Evolutionary conservation across 345 rosid genomes (phyloP), one percentile per base, ranked within the genome.

Genomic region (Raphanus raphanistrum): DNA sequence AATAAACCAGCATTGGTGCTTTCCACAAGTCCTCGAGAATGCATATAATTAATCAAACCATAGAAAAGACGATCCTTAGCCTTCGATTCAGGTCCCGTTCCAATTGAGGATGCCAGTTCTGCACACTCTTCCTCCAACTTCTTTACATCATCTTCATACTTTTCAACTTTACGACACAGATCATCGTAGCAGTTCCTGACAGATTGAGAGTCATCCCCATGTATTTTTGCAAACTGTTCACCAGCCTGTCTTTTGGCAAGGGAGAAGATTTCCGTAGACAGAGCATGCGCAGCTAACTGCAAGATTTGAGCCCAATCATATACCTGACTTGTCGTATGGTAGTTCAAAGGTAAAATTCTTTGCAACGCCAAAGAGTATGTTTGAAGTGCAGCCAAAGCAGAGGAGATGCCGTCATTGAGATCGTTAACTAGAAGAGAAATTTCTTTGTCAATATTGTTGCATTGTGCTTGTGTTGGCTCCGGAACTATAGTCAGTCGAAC

Each of bases 401-500:
- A 85, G 60, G 93, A 89, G 76, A 87, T 84, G 45, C 93, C 90
- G 71, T 67, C 80, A 81, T 86, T 90, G 82, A 91, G 81, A 68
- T 93, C 95, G 21, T 86, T 80, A 64, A 91, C 78, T 41, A 90
- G 82, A 77, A 85, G 86, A 70, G 90, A 86, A 63, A 90, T 89
- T 77, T 93, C 98, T 83, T 85, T 83, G 77, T 91, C 97, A 85
- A 91, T 85, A 62, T 91, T 91, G 70, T 83, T 82, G 86, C 97
- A 91, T 58, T 90, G 97, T 71, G 82, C 91, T 84, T 84, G 97
- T 38, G 97, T 91, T 63, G 98, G 97, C 86, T 93, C 98, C 71
- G 98, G 97, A 82, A 93, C 97, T 17, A 93, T 83, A 76, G 95
- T 86, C 80, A 91, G 82, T 68, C 93, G 98, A 74, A 93, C 87